These are phyloP conservation scores for Phialophora expanda DNA, from an alignment of 2,329 filamentous ascomycete genomes.

Conservation along the genomic window DNA sequence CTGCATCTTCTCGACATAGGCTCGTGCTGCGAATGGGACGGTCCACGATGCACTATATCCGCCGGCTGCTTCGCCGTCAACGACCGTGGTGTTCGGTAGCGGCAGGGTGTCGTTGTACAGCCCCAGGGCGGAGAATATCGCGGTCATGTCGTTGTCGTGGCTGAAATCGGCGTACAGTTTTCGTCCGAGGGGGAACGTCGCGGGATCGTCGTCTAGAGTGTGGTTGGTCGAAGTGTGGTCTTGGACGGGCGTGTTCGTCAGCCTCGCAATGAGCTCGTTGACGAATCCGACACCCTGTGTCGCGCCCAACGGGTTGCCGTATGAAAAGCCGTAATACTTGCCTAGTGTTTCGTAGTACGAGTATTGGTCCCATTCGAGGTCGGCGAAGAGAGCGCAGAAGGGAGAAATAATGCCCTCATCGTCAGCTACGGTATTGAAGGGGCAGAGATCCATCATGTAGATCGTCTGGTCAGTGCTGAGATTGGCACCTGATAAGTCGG, in stretches of 20 bases:
- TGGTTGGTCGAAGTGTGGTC: conserved; percentile 20
- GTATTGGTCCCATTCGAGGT: conserved; percentile 13
- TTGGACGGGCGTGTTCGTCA: conserved; percentile 17
- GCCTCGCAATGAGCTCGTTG: conserved; percentile 16
- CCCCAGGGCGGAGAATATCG: conserved; percentile 13
- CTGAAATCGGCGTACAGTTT: conserved; percentile 20
- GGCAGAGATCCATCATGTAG: conserved; percentile 19
- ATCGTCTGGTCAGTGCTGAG: conserved; percentile 17
- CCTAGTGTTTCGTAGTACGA: conserved; percentile 16
- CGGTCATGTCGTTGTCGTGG: conserved; percentile 21
- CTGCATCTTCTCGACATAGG: conserved; percentile 17
- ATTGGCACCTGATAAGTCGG: conserved; percentile 4
- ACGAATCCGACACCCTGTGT: conserved; percentile 18
- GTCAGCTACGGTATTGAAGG: conserved; percentile 15
- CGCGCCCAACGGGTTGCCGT: conserved; percentile 16
- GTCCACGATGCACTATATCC: conserved; percentile 18
- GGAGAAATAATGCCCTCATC: conserved; percentile 11
- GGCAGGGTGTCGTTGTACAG: conserved; percentile 11
- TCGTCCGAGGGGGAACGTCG: conserved; percentile 14
- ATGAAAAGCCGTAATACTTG: conserved; percentile 20
- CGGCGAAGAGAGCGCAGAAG: conserved; percentile 20
- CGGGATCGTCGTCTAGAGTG: conserved; percentile 16
- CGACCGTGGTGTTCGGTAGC: conserved; percentile 13
- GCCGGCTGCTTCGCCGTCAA: neutral
- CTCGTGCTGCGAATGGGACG: conserved; percentile 12